phyloP scores from a whole-genome alignment of 306 rosid species.

The Lathyrus sativus region DNA sequence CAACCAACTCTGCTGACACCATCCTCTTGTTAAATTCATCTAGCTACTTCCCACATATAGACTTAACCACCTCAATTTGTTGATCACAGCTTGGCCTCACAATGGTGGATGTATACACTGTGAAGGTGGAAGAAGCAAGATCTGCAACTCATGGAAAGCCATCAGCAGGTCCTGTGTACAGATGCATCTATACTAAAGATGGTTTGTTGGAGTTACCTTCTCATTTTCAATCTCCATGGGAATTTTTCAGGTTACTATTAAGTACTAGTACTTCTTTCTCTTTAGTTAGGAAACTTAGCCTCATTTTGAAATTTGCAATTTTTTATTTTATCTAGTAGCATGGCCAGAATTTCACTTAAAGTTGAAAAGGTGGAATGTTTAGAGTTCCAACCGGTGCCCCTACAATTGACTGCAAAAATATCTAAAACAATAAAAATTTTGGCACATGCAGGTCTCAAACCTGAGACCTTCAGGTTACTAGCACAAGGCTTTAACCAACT shows the following conservation, averaged over 20 bases:
- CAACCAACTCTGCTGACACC: slow-evolving; percentile 45
- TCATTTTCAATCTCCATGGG: slow-evolving; percentile 77
- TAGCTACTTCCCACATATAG: background rate
- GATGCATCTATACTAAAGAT: slow-evolving; percentile 86
- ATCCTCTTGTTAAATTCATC: slow-evolving; percentile 24
- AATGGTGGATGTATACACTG: slow-evolving; percentile 53
- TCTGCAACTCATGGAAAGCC: slow-evolving; percentile 48
- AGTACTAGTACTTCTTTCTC: background rate
- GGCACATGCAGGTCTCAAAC: slow-evolving; percentile 51
- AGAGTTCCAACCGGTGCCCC: too few relatives aligned
- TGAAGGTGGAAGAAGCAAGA: slow-evolving; percentile 72
- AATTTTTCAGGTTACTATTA: slow-evolving; percentile 69
- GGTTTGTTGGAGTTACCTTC: slow-evolving; percentile 61
- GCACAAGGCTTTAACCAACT: slow-evolving; percentile 51
- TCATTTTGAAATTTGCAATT: too few relatives aligned
- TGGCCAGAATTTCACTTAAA: too few relatives aligned
- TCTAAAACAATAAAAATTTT: background rate
- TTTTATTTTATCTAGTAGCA: background rate
- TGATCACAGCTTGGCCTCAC: background rate
- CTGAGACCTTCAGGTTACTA: slow-evolving; percentile 53
- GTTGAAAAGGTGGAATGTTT: too few relatives aligned
- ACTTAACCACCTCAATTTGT: background rate
- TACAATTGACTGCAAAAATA: too few relatives aligned
- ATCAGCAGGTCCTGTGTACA: slow-evolving; percentile 76
- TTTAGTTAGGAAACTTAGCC: background rate